Evolutionary conservation across 73 alveolate genomes (phyloP), one percentile per base, ranked within the genome.

Genomic region (Tetrahymena thermophila): DNA sequence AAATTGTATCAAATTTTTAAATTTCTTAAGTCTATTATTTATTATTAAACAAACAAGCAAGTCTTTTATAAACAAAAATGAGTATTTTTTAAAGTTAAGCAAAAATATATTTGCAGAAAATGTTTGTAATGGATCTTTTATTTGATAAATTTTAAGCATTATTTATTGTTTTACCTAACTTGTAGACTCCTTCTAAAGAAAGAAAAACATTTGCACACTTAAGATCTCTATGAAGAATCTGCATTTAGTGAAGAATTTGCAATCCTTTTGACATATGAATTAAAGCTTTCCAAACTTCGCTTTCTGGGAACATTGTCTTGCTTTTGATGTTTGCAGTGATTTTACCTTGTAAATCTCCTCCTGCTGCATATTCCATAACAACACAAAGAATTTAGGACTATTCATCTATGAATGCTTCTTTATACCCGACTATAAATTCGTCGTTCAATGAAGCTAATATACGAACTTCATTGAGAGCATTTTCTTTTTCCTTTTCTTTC

Each of bases 401-500:
- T 31, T 96, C 98, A 95, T 97, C 98, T n/a, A 94, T 44, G 85
- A 97, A 97, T 34, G 98, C 98, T 93, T 97, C 98, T 94, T 97
- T 97, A 42, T 96, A 97, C 13, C 95, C 97, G 6, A 97, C 94
- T 7, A 97, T 94, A 93, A 96, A 94, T 17, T 97, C 96, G 83
- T 97, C 98, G 28, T 93, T 43, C 38, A 97, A 71, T 50, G 96
- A 93, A 71, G 99, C 99, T 58, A 98, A 93, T 25, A 98, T 96
- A 40, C 99, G 94, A 42, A 98, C 97, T 93, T 98, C 99, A 93
- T 97, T 97, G 14, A 97, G 96, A 34, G 99, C 98, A 93, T 97
- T 97, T 38, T 96, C 96, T 96, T 96, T 97, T 94, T 96, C 97
- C 34, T 96, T 96, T 58, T 93, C 96, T 34, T 96, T 94, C 44